These are phyloP conservation scores for Phialophora macrospora DNA, from an alignment of 2,329 filamentous ascomycete species.

Conservation along the genomic window DNA sequence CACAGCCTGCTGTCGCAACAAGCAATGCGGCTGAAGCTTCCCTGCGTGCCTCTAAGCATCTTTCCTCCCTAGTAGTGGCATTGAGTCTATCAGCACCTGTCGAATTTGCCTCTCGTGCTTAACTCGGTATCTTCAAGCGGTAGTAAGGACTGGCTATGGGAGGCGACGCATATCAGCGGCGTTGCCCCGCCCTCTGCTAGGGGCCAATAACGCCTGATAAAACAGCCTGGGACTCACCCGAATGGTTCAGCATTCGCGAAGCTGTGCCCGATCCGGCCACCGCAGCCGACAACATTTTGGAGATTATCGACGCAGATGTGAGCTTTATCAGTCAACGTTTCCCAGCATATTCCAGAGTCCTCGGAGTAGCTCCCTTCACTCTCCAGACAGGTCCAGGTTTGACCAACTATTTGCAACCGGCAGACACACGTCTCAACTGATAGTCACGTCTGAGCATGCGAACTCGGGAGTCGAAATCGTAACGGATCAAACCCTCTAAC, in stretches of 20 bases:
- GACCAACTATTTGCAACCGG: background rate
- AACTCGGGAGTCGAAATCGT: background rate
- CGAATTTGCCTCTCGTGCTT: background rate
- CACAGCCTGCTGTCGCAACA: background rate
- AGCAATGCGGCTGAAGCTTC: background rate
- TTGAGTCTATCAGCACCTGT: background rate
- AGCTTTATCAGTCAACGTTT: constrained; percentile 22
- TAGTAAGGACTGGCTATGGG: background rate
- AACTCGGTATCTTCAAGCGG: background rate
- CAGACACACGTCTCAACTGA: background rate
- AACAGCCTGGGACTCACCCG: background rate
- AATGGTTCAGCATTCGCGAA: constrained; percentile 5
- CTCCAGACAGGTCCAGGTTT: background rate
- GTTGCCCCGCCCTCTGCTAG: background rate
- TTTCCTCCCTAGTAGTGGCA: background rate
- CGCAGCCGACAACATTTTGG: constrained; percentile 15
- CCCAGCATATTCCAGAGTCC: background rate
- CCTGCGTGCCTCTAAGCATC: background rate
- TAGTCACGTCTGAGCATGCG: constrained; percentile 22
- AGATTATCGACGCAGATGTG: constrained; percentile 12
- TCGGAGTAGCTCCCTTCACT: background rate
- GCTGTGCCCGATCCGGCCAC: constrained; percentile 16
- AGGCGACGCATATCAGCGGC: background rate
- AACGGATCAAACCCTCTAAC: constrained; percentile 11
- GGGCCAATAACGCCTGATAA: constrained; percentile 10